Base-by-base conservation (phyloP, 768 basidiomycete species). In the Serendipita sp. region DNA sequence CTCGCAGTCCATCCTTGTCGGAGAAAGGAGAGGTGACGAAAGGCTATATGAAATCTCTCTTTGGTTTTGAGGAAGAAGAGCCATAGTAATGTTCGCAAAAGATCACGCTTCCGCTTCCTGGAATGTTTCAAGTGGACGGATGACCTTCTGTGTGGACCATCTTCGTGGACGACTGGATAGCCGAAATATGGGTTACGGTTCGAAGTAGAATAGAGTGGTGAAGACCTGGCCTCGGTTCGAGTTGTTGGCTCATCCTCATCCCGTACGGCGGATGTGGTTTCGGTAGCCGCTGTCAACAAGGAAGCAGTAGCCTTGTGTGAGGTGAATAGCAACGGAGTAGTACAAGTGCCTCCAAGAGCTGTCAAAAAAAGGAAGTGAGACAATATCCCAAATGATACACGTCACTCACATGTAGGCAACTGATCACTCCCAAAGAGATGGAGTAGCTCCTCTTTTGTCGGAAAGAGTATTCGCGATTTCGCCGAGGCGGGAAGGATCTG, bases 21-120 rank as follows among this genome's bases (percentile, higher is more conserved):
- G 34, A 38, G 34, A 7, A 14, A 38, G 7, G 34, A 38, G 34
- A 38, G 34, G 34, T 38, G 34, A 14, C 2, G 14, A 7, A 38
- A 14, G 14, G 34, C 34, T 38, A 38, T 7, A 14, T 38, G 14
- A 14, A 38, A 38, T 17, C 45, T 20, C 45, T 50, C 45, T n/a
- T 17, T 20, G 45, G 28, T 22, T 20, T 28, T 20, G 45, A 50
- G 45, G 11, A 50, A 28, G 20, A 50, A 28, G 20, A 58, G 31
- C 53, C 53, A 58, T n/a, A 58, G 4, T 22, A 58, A 31, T n/a
- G 53, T 58, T 22, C 53, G 53, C 11, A 58, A 9, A 31, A 58
- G 53, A 58, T 58, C 53, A n/a, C 53, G 53, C 28, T 58, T 58
- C n/a, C 53, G 53, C 53, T 31, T 58, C 31, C 31, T 58, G 22